These are phyloP conservation scores for Zasmidium cellare DNA, from an alignment of 2,329 filamentous ascomycete species.

Conservation along the genomic window DNA sequence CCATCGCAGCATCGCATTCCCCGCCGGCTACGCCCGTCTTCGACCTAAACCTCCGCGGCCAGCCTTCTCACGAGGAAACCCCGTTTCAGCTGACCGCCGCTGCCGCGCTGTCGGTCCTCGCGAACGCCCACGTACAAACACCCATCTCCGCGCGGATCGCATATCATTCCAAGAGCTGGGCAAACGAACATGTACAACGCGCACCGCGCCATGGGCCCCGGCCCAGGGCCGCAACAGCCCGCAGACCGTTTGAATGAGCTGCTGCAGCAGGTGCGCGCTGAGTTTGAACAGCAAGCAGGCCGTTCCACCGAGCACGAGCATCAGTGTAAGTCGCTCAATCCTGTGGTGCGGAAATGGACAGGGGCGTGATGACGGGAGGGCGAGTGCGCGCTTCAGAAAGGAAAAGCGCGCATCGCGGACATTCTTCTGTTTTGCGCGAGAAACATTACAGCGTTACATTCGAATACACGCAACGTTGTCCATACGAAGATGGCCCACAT, in stretches of 20 bases:
- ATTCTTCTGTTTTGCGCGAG: not conserved
- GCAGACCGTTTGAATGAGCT: conserved; percentile 82
- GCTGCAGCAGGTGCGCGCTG: conserved; percentile 82
- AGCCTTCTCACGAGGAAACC: not conserved
- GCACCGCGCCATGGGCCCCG: conserved; percentile 75
- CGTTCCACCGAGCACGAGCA: conserved; percentile 87
- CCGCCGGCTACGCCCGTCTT: not conserved
- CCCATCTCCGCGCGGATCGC: not conserved
- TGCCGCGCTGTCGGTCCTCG: conserved; percentile 3
- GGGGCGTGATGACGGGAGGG: no score
- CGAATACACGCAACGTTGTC: not conserved
- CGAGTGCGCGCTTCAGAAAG: no score
- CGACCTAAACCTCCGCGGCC: conserved; percentile 1
- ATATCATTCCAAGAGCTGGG: conserved; percentile 8
- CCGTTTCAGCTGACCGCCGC: conserved; percentile 8
- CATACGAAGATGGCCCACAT: not conserved
- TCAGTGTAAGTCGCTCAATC: conserved; percentile 69
- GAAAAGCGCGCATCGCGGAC: no score
- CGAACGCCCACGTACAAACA: conserved; percentile 1
- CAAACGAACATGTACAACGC: conserved; percentile 71
- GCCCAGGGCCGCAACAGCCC: conserved; percentile 56
- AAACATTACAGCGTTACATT: not conserved
- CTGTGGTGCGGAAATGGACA: no score
- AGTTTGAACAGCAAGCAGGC: conserved; percentile 76
- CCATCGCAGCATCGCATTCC: not conserved